Conservation (phyloP, 371 early-diverging fungal genomes). For the Mortierella sp. region DNA sequence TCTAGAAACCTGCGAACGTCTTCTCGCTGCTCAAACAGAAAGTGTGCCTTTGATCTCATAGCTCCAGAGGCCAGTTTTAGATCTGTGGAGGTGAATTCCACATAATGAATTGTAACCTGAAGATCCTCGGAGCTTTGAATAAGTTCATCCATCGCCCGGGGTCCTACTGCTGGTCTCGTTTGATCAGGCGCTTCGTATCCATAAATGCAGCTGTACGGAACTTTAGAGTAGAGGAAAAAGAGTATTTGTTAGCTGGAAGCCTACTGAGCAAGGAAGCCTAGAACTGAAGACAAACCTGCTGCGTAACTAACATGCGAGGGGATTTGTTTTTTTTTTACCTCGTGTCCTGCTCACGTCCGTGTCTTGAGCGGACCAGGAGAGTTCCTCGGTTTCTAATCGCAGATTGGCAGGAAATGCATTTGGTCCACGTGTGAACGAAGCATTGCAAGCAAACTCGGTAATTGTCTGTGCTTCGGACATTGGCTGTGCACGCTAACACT, state of each 20-base stretch:
- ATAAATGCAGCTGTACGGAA: conserved; percentile 46
- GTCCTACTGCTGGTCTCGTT: background rate
- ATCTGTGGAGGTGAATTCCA: conserved; percentile 17
- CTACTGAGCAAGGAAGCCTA: too few species aligned
- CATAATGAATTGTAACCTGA: conserved; percentile 14
- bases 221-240: conserved; percentile 5
- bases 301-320: too few species aligned
- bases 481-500: too few species aligned
- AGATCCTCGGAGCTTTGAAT: conserved; percentile 6
- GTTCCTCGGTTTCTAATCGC: conserved; percentile 1
- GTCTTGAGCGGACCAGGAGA: conserved; percentile 7
- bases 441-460: conserved; percentile 13
- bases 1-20: conserved; percentile 22
- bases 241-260: too few species aligned
- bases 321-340: conserved; percentile 1
- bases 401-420: conserved; percentile 7
- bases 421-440: conserved; percentile 1
- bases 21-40: conserved; percentile 14
- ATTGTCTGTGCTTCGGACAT: conserved; percentile 1
- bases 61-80: conserved; percentile 13
- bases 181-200: conserved; percentile 27
- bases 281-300: too few species aligned
- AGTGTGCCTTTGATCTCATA: conserved; percentile 4
- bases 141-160: conserved; percentile 4
- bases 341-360: background rate